Base-by-base conservation (phyloP, 2,329 filamentous ascomycete species). In the Fonsecaea multimorphosa region DNA sequence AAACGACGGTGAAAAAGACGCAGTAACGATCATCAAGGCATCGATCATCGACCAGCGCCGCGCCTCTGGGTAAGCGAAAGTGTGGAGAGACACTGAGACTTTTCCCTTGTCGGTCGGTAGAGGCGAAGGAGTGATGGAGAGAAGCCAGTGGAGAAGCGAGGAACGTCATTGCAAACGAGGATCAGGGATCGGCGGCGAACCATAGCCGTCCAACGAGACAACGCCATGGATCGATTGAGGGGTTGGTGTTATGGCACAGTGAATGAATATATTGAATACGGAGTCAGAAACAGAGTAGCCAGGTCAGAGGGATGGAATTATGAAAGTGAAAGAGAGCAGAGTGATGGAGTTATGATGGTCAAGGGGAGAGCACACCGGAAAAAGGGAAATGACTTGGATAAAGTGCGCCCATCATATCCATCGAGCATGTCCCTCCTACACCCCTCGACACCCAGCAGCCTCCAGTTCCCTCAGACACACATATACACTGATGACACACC, bases 181-280 rank as follows among this genome's bases (percentile, higher is more conserved):
- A 49, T 49, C 44, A 49, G 19, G 22, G 44, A 49, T 49, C 44
- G 44, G 44, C 44, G 44, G 44, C 44, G 44, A 49, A 24, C 44
- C 22, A 19, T 12, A 24, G 44, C 44, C 44, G 44, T 24, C 44
- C 44, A 49, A n/a, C 7, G 6, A n/a, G 4, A 19, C 38, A n/a
- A 24, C 38, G 16, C 16, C 16, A 19, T 44, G n/a, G n/a, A 44
- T 1, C n/a, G 38, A 19, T 6, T 22, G 38, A 44, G 38, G n/a
- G 34, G 19, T 49, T 11, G 7, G 19, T 2, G 9, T 49, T 6
- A 24, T 49, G 44, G n/a, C 6, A 11, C 19, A 12, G 34, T 1
- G 34, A 12, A 38, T 38, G 34, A 12, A 14, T n/a, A n/a, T n/a
- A n/a, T n/a, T n/a, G n/a, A n/a, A n/a, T n/a, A n/a, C n/a, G n/a